A percentile compares a stretch with the other conserved stretches of the same genome.
Conservation (phyloP, 371 early-diverging fungal genomes). For the Funneliformis caledonium region DNA sequence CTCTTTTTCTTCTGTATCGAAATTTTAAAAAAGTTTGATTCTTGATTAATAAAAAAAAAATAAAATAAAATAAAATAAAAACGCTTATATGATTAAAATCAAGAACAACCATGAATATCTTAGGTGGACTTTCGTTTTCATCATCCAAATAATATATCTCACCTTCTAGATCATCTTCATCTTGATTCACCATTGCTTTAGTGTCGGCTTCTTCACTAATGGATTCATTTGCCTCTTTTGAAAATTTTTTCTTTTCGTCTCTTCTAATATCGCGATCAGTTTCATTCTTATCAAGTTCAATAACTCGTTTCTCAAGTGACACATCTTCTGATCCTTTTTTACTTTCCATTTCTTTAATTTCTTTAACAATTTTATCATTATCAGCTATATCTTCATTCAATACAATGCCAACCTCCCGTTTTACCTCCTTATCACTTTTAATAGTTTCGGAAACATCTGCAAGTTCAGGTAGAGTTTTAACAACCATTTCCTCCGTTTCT, state of each 20-base stretch:
- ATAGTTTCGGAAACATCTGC: not conserved
- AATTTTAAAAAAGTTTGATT: not conserved
- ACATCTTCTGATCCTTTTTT: not conserved
- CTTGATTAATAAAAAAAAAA: not conserved
- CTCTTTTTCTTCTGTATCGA: not conserved
- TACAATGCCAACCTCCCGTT: not conserved
- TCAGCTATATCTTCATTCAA: not conserved
- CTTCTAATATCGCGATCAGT: not conserved
- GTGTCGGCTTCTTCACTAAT: not conserved
- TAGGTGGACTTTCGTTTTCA: not conserved
- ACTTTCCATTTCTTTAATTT: not conserved
- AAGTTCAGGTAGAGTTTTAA: not conserved
- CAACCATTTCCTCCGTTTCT: not conserved
- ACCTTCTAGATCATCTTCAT: conserved; percentile 1
- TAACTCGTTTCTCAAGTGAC: not conserved
- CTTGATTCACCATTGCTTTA: too few species aligned
- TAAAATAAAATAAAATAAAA: not conserved
- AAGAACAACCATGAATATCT: not conserved
- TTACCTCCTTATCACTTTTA: not conserved
- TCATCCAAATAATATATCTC: not conserved
- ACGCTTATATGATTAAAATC: not conserved
- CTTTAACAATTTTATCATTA: not conserved
- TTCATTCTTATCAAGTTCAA: not conserved
- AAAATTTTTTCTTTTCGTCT: not conserved
- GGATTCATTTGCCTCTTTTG: not conserved